Percentiles rank a stretch among this genome's conserved stretches.
phyloP scores from a whole-genome alignment of 2,329 filamentous ascomycete species.

The Xylariaceae sp. region DNA sequence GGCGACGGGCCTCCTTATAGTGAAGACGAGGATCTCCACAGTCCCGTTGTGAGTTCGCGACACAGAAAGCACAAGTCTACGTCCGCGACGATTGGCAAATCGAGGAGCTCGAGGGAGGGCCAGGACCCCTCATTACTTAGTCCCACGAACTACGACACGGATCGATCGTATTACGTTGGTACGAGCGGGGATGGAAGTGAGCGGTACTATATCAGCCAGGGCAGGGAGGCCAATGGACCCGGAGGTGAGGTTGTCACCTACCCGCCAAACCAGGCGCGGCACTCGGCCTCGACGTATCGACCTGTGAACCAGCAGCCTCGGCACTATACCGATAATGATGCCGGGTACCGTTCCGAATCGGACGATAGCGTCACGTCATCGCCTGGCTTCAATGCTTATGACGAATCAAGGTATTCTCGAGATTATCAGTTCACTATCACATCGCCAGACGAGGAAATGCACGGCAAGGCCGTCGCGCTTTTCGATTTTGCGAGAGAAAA shows the following conservation, averaged over 20 bases:
- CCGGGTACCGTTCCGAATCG: slow-evolving; percentile 54
- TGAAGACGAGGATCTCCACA: slow-evolving; percentile 92
- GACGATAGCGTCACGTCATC: slow-evolving; percentile 59
- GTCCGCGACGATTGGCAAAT: slow-evolving; percentile 48
- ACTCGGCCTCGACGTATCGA: slow-evolving; percentile 50
- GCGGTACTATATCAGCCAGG: slow-evolving; percentile 70
- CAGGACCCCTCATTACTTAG: slow-evolving; percentile 43
- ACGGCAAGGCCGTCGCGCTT: slow-evolving; percentile 90
- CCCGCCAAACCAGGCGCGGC: slow-evolving; percentile 61
- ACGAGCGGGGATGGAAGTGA: slow-evolving; percentile 69
- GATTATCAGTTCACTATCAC: slow-evolving; percentile 96
- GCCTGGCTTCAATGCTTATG: slow-evolving; percentile 56
- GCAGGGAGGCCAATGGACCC: slow-evolving; percentile 68
- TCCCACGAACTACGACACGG: slow-evolving; percentile 53
- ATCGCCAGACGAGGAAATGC: slow-evolving; percentile 94
- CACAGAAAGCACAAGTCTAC: slow-evolving; percentile 84
- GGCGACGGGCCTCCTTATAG: slow-evolving; percentile 89
- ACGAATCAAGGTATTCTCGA: slow-evolving; percentile 79
- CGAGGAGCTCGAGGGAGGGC: slow-evolving; percentile 43
- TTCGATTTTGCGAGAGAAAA: slow-evolving; percentile 96
- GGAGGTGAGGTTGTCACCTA: slow-evolving; percentile 82
- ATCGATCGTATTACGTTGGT: slow-evolving; percentile 65
- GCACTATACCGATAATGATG: slow-evolving; percentile 45
- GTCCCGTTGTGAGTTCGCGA: slow-evolving; percentile 79
- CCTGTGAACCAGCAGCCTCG: slow-evolving; percentile 44